Evolutionary conservation across 2,329 filamentous ascomycete genomes (phyloP), one percentile per base, ranked within the genome.

Genomic region (Rutstroemia sp.): DNA sequence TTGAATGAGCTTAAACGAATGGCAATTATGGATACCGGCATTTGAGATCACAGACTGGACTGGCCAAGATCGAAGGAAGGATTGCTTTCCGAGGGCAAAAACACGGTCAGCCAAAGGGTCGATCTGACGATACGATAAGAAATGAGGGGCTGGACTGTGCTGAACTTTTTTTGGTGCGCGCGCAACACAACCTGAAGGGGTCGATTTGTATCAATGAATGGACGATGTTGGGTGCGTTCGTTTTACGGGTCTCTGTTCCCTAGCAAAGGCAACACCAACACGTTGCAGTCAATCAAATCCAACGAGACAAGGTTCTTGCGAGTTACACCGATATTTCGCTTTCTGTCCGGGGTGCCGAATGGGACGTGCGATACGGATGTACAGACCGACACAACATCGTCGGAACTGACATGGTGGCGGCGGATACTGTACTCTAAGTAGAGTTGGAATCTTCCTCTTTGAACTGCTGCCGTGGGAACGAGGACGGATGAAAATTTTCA

Each of bases 251-350:
- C 17, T 39, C 42, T 46, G 50, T 16, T 34, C 39, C 50, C 34
- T 52, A 27, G 17, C 7, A 12, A 30, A 30, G 50, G 50, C 51
- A 21, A 54, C 40, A 27, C 51, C 51, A 48, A 30, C 25, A 25
- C 42, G 8, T 34, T 38, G 34, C 51, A 54, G 10, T 48, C 42
- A 48, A 47, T 47, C 45, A 23, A 51, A 51, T 39, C 27, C 27
- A 30, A 45, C 42, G 30, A 25, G 49, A 44, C 39, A 45, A 39
- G 50, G 40, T 49, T 30, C 16, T 21, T 45, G 19, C n/a, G n/a
- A 19, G 4, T 36, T 49, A 54, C 52, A 49, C 45, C 23, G 23
- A 25, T 54, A 49, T 49, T 54, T 49, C 23, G 45, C 38, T 49
- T 14, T 47, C 42, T 21, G n/a, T 40, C 45, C 52, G 36, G 45